These are phyloP conservation scores for Candida michaelii DNA, from an alignment of 805 yeast species.

Conservation along the genomic window DNA sequence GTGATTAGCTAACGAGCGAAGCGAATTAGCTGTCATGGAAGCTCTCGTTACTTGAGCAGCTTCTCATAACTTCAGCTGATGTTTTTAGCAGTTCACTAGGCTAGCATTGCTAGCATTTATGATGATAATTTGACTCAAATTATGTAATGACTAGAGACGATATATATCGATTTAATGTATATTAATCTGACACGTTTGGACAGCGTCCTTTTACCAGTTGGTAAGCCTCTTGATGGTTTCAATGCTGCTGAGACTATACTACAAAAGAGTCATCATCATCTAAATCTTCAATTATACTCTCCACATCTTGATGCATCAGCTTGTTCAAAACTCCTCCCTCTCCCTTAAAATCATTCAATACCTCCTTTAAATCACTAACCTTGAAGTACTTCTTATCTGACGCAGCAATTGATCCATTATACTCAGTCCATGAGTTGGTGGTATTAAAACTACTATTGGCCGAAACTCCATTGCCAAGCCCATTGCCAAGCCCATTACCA, in stretches of 20 bases:
- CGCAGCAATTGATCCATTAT: slow-evolving; percentile 20
- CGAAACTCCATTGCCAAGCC: too few relatives aligned
- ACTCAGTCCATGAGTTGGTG: slow-evolving; percentile 11
- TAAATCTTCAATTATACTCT: slow-evolving; percentile 34
- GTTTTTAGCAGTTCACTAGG: too few relatives aligned
- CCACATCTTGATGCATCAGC: slow-evolving; percentile 31
- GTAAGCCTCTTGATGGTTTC: too few relatives aligned
- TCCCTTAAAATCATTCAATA: slow-evolving; percentile 12
- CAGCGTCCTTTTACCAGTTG: too few relatives aligned
- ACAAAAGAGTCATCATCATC: slow-evolving; percentile 22
- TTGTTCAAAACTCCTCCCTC: background rate
- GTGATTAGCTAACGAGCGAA: too few relatives aligned
- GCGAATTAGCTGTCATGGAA: too few relatives aligned
- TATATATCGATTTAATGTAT: slow-evolving; percentile 9
- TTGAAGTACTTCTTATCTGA: slow-evolving; percentile 24
- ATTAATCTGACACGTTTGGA: slow-evolving; percentile 2
- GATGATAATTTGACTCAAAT: background rate
- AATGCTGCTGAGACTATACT: slow-evolving; percentile 1
- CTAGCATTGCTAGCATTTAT: too few relatives aligned
- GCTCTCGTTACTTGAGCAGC: too few relatives aligned
- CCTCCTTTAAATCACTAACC: slow-evolving; percentile 38
- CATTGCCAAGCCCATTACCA: background rate
- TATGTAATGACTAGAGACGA: slow-evolving; percentile 3
- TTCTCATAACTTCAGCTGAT: too few relatives aligned
- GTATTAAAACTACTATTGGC: slow-evolving; percentile 11